Conservation (phyloP, 176 grass and related monocot species). For the Luzula sylvatica region DNA sequence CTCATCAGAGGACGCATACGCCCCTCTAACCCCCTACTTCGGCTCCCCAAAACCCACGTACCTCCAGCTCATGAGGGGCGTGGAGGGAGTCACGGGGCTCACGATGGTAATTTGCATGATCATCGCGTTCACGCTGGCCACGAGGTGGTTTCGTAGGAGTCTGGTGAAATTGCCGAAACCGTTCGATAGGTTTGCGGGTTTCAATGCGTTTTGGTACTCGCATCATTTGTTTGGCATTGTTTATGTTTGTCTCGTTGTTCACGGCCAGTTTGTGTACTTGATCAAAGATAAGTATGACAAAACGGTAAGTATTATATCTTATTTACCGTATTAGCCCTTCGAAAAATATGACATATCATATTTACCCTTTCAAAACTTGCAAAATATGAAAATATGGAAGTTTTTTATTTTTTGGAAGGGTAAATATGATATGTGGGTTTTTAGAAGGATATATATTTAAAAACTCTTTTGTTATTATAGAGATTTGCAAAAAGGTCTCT, state of each 20-base stretch:
- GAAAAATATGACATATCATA: no score
- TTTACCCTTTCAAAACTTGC: no score
- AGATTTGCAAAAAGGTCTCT: not conserved
- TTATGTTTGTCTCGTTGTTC: constrained; percentile 75
- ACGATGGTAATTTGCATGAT: constrained; percentile 95
- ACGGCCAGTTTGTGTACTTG: constrained; percentile 81
- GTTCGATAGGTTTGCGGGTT: constrained; percentile 86
- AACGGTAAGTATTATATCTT: constrained; percentile 47
- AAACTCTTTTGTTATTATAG: no score
- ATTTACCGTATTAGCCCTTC: not conserved
- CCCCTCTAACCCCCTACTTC: constrained; percentile 48
- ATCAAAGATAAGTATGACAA: constrained; percentile 61
- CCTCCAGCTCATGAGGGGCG: constrained; percentile 50
- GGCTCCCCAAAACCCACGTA: constrained; percentile 77
- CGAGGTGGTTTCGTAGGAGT: constrained; percentile 82
- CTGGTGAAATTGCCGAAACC: constrained; percentile 86
- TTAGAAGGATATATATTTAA: no score
- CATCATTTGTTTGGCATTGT: constrained; percentile 89
- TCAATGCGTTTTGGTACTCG: constrained; percentile 99
- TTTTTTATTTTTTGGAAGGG: no score
- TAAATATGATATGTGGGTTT: no score
- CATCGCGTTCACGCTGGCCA: constrained; percentile 88
- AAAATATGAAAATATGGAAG: no score
- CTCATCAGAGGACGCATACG: constrained; percentile 52
- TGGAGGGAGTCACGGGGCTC: constrained; percentile 78